Conservation (phyloP, 1,284 basidiomycete species). For the Fomitopsis palustris region DNA sequence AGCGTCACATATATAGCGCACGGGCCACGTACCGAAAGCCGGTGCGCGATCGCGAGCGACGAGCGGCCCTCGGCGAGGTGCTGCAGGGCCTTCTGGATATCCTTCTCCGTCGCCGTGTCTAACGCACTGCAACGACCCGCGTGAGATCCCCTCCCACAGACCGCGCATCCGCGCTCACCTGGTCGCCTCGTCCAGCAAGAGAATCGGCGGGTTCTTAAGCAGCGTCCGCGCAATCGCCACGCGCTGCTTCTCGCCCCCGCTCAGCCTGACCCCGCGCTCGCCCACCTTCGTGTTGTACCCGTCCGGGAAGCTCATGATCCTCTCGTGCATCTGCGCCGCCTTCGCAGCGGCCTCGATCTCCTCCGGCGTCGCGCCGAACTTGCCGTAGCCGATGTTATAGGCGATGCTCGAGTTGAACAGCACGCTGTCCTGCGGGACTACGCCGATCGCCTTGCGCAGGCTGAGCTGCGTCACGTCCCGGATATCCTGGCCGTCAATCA, state of each 20-base stretch:
- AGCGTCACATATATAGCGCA: conserved; percentile 5
- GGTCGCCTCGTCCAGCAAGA: conserved; percentile 83
- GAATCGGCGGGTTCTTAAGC: conserved; percentile 80
- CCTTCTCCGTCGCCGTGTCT: conserved; percentile 81
- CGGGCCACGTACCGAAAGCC: conserved; percentile 63
- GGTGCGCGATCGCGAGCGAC: conserved; percentile 77
- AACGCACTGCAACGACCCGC: conserved; percentile 50
- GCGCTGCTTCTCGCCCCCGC: conserved; percentile 81
- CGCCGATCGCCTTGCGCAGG: conserved; percentile 77
- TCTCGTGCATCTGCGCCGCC: conserved; percentile 81
- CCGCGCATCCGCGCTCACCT: conserved; percentile 36
- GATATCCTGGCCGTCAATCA: conserved; percentile 84
- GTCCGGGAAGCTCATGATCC: conserved; percentile 76
- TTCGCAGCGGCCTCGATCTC: conserved; percentile 73
- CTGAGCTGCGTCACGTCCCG: conserved; percentile 80
- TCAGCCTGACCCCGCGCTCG: conserved; percentile 79
- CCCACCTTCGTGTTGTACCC: conserved; percentile 78
- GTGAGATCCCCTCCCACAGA: conserved; percentile 8
- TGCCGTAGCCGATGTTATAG: conserved; percentile 78
- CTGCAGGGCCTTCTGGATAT: conserved; percentile 81
- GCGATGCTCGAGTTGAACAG: conserved; percentile 80
- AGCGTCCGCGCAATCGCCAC: conserved; percentile 87
- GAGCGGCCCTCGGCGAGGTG: conserved; percentile 69
- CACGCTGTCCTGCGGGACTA: conserved; percentile 80
- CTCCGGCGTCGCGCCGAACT: conserved; percentile 60